Evolutionary conservation across 208 protist genomes (phyloP), one percentile per base, ranked within the genome.

Genomic region (Acanthamoeba divionensis): DNA sequence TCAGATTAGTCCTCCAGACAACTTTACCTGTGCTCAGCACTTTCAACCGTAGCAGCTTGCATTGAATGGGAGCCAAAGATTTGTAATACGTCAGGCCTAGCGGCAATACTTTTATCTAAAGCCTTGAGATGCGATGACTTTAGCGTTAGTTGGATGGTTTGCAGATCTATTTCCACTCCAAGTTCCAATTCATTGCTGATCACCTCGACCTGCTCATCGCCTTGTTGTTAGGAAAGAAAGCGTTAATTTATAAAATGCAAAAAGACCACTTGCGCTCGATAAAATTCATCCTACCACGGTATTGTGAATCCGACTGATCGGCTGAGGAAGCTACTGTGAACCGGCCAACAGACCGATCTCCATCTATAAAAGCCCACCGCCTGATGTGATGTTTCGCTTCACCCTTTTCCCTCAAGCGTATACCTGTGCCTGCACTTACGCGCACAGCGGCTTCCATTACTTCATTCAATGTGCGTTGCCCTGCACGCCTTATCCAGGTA

Each of bases 401-500:
- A 3, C 31, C 80, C 6, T 8, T 2, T 29, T n/a, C 18, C 62
- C 87, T 26, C 48, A 66, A 54, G 13, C 77, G 3, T 13, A 55
- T 63, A 55, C 89, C 88, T 2, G 89, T 92, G 36, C 31, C 36
- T 15, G 91, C 67, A 5, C 82, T 55, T 62, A 95, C 90, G n/a
- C 92, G 89, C 26, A 95, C 85, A 36, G 89, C 91, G 29, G 77
- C 60, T 36, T 95, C 89, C 71, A 95, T 82, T 21, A 94, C 77
- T 24, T 92, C 66, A 52, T 54, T 57, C 44, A 95, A 80, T 13
- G 62, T 47, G 9, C 31, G 24, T 38, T 94, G 71, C 0, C 79
- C 45, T 36, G 57, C 48, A 29, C 44, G 29, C 12, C 62, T 24
- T n/a, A 91, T 52, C 60, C 29, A 82, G 41, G 83, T 66, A 21